A percentile compares a stretch with the other conserved stretches of the same genome.
Conservation (phyloP, 768 basidiomycete genomes). For the Kwoniella sp. region DNA sequence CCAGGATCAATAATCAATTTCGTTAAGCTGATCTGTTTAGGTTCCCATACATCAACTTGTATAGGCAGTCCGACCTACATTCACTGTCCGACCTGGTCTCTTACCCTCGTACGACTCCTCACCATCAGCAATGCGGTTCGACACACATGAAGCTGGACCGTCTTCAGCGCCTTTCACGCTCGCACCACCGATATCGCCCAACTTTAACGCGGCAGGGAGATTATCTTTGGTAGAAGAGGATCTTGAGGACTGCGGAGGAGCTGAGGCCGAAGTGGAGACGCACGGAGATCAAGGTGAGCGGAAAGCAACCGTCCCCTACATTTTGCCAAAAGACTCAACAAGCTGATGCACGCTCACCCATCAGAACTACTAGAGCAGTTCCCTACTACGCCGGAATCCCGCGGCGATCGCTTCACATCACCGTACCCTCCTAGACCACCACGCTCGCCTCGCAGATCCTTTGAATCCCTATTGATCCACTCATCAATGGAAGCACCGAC, state of each 20-base stretch:
- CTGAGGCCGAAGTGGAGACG: not conserved
- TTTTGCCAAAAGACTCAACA: not conserved
- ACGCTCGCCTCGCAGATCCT: slow-evolving; percentile 14
- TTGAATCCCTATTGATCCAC: slow-evolving; percentile 1
- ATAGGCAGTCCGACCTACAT: too few species aligned
- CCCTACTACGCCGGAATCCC: not conserved
- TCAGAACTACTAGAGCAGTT: not conserved
- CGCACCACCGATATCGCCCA: slow-evolving; percentile 13
- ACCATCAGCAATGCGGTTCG: not conserved
- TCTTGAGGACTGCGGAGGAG: not conserved
- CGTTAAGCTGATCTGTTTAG: not conserved
- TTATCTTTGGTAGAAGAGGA: slow-evolving; percentile 3
- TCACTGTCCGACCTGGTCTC: too few species aligned
- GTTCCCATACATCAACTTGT: not conserved
- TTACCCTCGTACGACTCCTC: too few species aligned
- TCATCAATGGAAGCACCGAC: not conserved
- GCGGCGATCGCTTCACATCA: not conserved
- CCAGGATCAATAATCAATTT: too few species aligned
- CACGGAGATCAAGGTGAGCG: slow-evolving; percentile 6
- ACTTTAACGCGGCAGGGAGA: not conserved
- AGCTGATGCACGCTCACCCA: not conserved
- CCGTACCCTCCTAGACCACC: slow-evolving; percentile 6
- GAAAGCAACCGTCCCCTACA: not conserved
- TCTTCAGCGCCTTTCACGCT: slow-evolving; percentile 9
- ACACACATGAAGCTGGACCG: slow-evolving; percentile 4